Percentiles rank a stretch among this genome's conserved stretches.
Conservation (phyloP, 1,139 yeast species). For the Pichia sp. region DNA sequence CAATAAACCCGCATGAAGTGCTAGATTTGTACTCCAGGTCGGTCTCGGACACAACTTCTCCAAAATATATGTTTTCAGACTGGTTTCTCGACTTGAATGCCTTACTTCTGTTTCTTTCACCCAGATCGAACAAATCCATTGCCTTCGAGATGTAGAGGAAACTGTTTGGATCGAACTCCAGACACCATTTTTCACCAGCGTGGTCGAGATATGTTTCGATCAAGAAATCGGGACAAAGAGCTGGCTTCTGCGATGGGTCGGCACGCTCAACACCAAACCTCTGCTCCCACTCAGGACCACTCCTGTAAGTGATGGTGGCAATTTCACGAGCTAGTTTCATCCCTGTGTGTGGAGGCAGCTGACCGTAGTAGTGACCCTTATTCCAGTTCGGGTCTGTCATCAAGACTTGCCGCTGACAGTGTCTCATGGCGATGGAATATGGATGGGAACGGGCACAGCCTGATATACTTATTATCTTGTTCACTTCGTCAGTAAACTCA, state of each 20-base stretch:
- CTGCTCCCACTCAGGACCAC: slow-evolving; percentile 97
- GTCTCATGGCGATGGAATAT: slow-evolving; percentile 88
- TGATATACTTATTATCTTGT: slow-evolving; percentile 68
- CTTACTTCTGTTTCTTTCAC: slow-evolving; percentile 43
- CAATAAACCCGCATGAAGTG: slow-evolving; percentile 36
- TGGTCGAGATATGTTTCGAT: slow-evolving; percentile 92
- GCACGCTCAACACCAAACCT: slow-evolving; percentile 87
- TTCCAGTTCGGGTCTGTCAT: slow-evolving; percentile 97
- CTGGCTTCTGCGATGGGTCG: slow-evolving; percentile 74
- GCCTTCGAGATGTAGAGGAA: slow-evolving; percentile 84
- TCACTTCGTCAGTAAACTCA: slow-evolving; percentile 76
- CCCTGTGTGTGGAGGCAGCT: slow-evolving; percentile 85
- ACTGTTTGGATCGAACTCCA: slow-evolving; percentile 90
- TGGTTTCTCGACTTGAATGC: slow-evolving; percentile 42
- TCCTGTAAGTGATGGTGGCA: slow-evolving; percentile 89
- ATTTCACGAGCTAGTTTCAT: slow-evolving; percentile 93
- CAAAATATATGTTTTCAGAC: slow-evolving; percentile 35
- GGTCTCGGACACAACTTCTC: slow-evolving; percentile 25
- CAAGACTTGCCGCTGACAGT: slow-evolving; percentile 85
- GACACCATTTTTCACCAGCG: slow-evolving; percentile 89
- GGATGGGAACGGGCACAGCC: slow-evolving; percentile 96
- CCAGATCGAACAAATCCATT: slow-evolving; percentile 88
- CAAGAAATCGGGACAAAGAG: slow-evolving; percentile 86
- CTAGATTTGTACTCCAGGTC: slow-evolving; percentile 30
- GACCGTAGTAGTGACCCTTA: slow-evolving; percentile 75